Evolutionary conservation across 2,329 filamentous ascomycete species (phyloP).

Genomic region (Venturia carpophila): DNA sequence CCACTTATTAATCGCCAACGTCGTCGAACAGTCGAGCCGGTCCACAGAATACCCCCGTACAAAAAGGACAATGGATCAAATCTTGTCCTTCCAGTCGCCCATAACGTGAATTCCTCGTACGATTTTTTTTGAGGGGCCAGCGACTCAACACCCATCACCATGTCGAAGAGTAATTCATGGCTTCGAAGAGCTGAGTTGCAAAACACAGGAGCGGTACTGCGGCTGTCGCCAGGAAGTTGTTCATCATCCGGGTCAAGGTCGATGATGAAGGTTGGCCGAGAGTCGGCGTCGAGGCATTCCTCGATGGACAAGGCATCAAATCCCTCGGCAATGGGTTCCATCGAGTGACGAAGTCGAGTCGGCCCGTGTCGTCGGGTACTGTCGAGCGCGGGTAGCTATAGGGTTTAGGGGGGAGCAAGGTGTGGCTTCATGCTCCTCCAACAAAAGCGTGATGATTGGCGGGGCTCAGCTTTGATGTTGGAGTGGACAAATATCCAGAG

Average conservation of each 20-base stretch:
- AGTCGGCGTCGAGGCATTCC: conserved; percentile 29
- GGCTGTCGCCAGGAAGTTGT: neutral
- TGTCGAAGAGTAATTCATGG: conserved; percentile 27
- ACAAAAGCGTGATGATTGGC: no score
- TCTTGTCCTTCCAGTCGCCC: conserved; percentile 37
- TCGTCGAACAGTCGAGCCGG: conserved; percentile 26
- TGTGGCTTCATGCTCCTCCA: no score
- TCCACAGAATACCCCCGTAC: conserved; percentile 27
- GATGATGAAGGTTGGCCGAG: conserved; percentile 28
- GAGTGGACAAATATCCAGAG: no score
- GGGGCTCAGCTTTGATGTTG: no score
- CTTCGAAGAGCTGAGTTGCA: conserved; percentile 28
- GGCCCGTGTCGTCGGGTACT: no score
- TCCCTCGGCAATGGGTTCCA: conserved; percentile 17
- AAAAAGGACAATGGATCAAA: conserved; percentile 38
- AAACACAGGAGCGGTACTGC: conserved; percentile 26
- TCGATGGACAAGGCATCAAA: conserved; percentile 25
- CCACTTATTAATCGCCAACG: conserved; percentile 28
- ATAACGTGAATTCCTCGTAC: conserved; percentile 34
- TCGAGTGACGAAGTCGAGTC: neutral
- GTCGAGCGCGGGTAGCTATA: no score
- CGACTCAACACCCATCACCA: conserved; percentile 21
- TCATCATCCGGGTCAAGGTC: conserved; percentile 27
- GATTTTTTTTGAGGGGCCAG: neutral
- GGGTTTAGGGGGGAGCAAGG: no score